phyloP scores from a whole-genome alignment of 352 stramenopile genomes.

The Globisporangium echinulatum region DNA sequence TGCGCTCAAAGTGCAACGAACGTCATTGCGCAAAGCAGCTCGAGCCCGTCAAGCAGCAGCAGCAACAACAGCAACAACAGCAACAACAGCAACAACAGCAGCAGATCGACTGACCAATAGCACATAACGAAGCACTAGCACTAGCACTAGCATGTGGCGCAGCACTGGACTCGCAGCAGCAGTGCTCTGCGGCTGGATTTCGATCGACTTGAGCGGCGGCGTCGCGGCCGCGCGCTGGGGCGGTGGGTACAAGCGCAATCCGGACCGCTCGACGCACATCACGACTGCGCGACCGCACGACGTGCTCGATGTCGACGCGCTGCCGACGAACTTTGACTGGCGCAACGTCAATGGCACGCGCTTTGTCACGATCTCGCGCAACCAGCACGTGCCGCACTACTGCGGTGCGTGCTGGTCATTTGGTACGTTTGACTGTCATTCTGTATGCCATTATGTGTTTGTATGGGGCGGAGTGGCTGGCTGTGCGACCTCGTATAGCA shows the following conservation, averaged over 20 bases:
- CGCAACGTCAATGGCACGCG: conserved; percentile 75
- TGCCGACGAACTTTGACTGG: conserved; percentile 95
- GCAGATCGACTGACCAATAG: too few species aligned
- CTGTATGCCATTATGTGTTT: background rate
- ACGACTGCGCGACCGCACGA: conserved; percentile 61
- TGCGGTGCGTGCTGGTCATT: conserved; percentile 89
- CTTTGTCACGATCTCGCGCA: conserved; percentile 79
- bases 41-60: background rate
- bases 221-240: conserved; percentile 10
- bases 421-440: conserved; percentile 19
- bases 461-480: too few species aligned
- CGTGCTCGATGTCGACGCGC: conserved; percentile 44
- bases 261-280: conserved; percentile 59
- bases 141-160: conserved; percentile 23
- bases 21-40: background rate
- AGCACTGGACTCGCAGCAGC: conserved; percentile 2
- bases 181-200: background rate
- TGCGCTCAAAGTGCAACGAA: background rate
- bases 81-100: background rate
- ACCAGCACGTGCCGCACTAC: conserved; percentile 86
- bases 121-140: conserved; percentile 5
- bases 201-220: background rate
- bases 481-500: too few species aligned
- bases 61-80: background rate
- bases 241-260: conserved; percentile 67